phyloP scores from a whole-genome alignment of 371 early-diverging fungal species.

The Paramicrosporidium saccamoebae region DNA sequence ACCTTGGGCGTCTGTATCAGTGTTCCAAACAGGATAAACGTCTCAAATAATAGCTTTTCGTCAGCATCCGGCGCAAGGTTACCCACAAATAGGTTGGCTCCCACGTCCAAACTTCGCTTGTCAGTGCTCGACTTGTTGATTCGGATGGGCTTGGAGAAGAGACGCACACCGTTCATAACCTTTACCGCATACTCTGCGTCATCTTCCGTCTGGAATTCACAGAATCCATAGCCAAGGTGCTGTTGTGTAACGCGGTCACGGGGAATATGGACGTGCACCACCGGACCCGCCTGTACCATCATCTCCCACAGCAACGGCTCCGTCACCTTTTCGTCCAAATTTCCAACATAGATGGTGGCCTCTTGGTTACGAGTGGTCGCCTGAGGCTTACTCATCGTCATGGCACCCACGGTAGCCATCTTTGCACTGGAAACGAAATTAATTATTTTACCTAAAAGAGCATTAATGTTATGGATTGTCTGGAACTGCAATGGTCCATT shows the following conservation, averaged over 20 bases:
- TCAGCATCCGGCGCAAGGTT: slow-evolving; percentile 76
- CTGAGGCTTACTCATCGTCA: too few species aligned
- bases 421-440: too few species aligned
- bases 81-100: slow-evolving; percentile 82
- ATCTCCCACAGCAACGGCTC: slow-evolving; percentile 85
- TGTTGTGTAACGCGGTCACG: slow-evolving; percentile 80
- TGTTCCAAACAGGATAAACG: slow-evolving; percentile 72
- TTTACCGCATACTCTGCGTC: slow-evolving; percentile 90
- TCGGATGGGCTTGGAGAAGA: slow-evolving; percentile 76
- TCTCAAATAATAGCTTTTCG: slow-evolving; percentile 75
- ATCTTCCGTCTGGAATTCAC: slow-evolving; percentile 64
- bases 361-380: slow-evolving; percentile 49
- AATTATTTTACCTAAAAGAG: too few species aligned
- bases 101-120: slow-evolving; percentile 62
- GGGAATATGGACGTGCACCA: slow-evolving; percentile 82
- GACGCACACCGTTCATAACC: slow-evolving; percentile 75
- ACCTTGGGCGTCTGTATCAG: slow-evolving; percentile 58
- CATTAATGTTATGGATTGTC: too few species aligned
- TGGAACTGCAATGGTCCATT: too few species aligned
- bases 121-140: slow-evolving; percentile 83
- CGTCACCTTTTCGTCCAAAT: slow-evolving; percentile 72
- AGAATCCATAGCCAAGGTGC: slow-evolving; percentile 86
- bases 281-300: slow-evolving; percentile 89
- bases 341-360: slow-evolving; percentile 88
- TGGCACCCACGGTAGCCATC: too few species aligned